Evolutionary conservation across 1,284 basidiomycete genomes (phyloP).

Genomic region (Melanopsichium pennsylvanicum): DNA sequence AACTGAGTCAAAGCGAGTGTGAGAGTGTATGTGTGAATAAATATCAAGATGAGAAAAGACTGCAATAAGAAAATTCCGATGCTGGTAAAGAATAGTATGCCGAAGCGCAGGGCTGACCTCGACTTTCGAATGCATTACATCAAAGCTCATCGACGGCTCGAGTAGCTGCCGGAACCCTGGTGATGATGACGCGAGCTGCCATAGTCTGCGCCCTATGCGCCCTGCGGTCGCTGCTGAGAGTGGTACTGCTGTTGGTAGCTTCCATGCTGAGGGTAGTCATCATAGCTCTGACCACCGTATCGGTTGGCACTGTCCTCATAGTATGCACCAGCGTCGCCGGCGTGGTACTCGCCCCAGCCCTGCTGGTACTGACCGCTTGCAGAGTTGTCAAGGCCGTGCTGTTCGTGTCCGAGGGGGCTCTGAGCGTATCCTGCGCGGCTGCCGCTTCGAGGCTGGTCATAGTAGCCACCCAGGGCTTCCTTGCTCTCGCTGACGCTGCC

Average conservation of each 20-base stretch:
- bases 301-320: slow-evolving; percentile 52
- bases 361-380: slow-evolving; percentile 37
- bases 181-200: slow-evolving; percentile 23
- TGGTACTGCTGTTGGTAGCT: slow-evolving; percentile 20
- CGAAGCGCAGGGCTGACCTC: too few species aligned
- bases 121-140: too few species aligned
- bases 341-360: slow-evolving; percentile 59
- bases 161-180: slow-evolving; percentile 13
- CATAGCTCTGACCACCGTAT: slow-evolving; percentile 35
- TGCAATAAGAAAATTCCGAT: too few species aligned
- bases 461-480: slow-evolving; percentile 51
- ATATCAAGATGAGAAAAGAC: too few species aligned
- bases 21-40: too few species aligned
- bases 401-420: slow-evolving; percentile 42
- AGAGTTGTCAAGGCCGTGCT: slow-evolving; percentile 12
- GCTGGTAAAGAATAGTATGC: too few species aligned
- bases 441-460: slow-evolving; percentile 46
- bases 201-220: slow-evolving; percentile 34
- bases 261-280: slow-evolving; percentile 29
- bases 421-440: slow-evolving; percentile 28
- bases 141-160: slow-evolving; percentile 11
- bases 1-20: too few species aligned
- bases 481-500: slow-evolving; percentile 35
- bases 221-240: slow-evolving; percentile 21
- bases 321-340: slow-evolving; percentile 56